phyloP scores from a whole-genome alignment of 164 flowering plant genomes.

The Saururus chinensis region DNA sequence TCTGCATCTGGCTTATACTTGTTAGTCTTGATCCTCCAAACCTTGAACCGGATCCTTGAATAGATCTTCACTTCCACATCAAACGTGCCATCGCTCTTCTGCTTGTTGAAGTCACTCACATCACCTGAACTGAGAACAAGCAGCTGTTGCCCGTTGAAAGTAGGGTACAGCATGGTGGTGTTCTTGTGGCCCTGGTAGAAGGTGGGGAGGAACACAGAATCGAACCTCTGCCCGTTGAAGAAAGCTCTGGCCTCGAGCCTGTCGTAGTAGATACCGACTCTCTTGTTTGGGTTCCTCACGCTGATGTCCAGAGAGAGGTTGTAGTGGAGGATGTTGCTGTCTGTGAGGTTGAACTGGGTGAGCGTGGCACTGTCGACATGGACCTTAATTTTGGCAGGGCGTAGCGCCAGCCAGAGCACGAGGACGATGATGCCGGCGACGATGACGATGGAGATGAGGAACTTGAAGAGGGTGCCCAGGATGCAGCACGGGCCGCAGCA shows the following conservation, averaged over 20 bases:
- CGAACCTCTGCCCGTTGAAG: constrained; percentile 39
- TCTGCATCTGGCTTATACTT: constrained; percentile 35
- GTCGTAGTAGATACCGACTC: constrained; percentile 64
- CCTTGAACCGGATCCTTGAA: constrained; percentile 35
- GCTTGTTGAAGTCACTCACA: constrained; percentile 5
- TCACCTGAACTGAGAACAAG: constrained; percentile 1
- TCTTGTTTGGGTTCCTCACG: constrained; percentile 65
- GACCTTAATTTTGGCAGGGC: constrained; percentile 37
- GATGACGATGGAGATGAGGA: constrained; percentile 17
- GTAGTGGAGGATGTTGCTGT: constrained; percentile 39
- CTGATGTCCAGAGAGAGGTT: constrained; percentile 43
- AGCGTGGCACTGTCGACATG: constrained; percentile 30
- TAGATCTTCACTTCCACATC: constrained; percentile 38
- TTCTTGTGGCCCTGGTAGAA: constrained; percentile 65
- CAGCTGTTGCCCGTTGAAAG: constrained; percentile 24
- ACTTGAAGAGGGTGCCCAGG: constrained; percentile 13
- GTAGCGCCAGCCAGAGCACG: constrained; percentile 40
- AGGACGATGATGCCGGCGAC: constrained; percentile 26
- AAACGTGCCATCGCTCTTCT: constrained; percentile 26
- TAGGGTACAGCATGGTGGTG: constrained; percentile 20
- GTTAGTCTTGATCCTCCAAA: constrained; percentile 31
- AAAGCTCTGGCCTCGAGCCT: constrained; percentile 43
- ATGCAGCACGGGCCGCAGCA: constrained; percentile 10
- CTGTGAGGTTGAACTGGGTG: constrained; percentile 15
- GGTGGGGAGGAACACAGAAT: constrained; percentile 4